A percentile compares a stretch with the other conserved stretches of the same genome.
Evolutionary conservation across 345 rosid species (phyloP).

Genomic region (Camelina hispida): DNA sequence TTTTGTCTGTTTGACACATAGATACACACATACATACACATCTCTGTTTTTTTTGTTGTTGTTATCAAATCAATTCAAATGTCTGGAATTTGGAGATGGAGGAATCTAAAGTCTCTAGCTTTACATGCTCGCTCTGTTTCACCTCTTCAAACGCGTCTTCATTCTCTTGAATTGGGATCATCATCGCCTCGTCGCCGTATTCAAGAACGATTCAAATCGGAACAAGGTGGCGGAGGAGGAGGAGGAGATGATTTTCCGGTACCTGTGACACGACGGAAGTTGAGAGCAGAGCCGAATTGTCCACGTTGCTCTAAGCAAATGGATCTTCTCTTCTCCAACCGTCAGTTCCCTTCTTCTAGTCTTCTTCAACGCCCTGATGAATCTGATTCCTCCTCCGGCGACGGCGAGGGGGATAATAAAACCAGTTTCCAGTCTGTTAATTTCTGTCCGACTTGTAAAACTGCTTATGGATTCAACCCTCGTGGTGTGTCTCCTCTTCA

Average conservation of each 20-base stretch:
- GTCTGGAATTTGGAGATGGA: conserved; percentile 78
- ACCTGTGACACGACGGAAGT: conserved; percentile 53
- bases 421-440: conserved; percentile 63
- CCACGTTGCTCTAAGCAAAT: conserved; percentile 90
- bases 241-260: conserved; percentile 39
- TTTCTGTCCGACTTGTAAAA: conserved; percentile 88
- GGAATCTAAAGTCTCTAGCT: conserved; percentile 53
- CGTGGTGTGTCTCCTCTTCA: conserved; percentile 69
- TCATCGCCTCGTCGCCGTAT: conserved; percentile 49
- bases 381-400: conserved; percentile 7
- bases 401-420: conserved; percentile 26
- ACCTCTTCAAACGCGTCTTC: conserved; percentile 53
- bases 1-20: not conserved
- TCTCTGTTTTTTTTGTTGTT: not conserved
- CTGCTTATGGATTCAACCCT: conserved; percentile 82
- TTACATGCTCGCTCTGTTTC: conserved; percentile 42
- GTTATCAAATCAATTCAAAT: conserved; percentile 36
- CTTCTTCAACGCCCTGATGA: conserved; percentile 46
- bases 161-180: conserved; percentile 47
- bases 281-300: conserved; percentile 87
- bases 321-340: conserved; percentile 82
- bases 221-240: conserved; percentile 49
- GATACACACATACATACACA: not conserved
- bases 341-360: conserved; percentile 52
- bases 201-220: conserved; percentile 80